phyloP scores from a whole-genome alignment of 352 stramenopile genomes.

The Nothophytophthora sp. region DNA sequence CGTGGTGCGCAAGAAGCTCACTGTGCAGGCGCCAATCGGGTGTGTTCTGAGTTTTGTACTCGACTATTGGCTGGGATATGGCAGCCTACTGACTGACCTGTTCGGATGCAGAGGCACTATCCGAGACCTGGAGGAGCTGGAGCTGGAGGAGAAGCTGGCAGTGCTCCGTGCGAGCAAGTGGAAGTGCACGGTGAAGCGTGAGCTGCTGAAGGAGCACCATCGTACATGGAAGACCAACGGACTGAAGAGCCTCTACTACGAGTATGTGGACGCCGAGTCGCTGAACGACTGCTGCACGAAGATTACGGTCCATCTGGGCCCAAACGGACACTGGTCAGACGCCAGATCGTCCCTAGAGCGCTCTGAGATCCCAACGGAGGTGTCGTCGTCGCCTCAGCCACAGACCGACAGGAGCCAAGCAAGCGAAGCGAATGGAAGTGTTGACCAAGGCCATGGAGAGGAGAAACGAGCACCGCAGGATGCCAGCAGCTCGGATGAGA shows the following conservation, averaged over 20 bases:
- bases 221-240: slow-evolving; percentile 60
- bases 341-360: slow-evolving; percentile 49
- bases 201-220: slow-evolving; percentile 56
- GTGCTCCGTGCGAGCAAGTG: slow-evolving; percentile 42
- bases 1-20: slow-evolving; percentile 49
- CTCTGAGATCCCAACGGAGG: too few species aligned
- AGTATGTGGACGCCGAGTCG: slow-evolving; percentile 40
- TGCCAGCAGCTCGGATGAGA: not conserved
- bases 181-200: slow-evolving; percentile 57
- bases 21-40: slow-evolving; percentile 37
- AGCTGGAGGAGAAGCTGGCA: slow-evolving; percentile 41
- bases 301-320: slow-evolving; percentile 40
- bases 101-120: slow-evolving; percentile 38
- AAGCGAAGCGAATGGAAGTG: not conserved
- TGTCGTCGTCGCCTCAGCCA: slow-evolving; percentile 4
- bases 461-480: not conserved
- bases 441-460: not conserved
- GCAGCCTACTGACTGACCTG: not conserved
- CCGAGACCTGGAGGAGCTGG: slow-evolving; percentile 45
- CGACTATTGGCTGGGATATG: too few species aligned
- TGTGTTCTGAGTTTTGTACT: too few species aligned
- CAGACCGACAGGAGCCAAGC: not conserved
- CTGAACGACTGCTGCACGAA: slow-evolving; percentile 49
- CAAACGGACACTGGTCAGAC: slow-evolving; percentile 57
- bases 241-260: slow-evolving; percentile 41